Base-by-base conservation (phyloP, 306 rosid genomes). In the Psophocarpus tetragonolobus region DNA sequence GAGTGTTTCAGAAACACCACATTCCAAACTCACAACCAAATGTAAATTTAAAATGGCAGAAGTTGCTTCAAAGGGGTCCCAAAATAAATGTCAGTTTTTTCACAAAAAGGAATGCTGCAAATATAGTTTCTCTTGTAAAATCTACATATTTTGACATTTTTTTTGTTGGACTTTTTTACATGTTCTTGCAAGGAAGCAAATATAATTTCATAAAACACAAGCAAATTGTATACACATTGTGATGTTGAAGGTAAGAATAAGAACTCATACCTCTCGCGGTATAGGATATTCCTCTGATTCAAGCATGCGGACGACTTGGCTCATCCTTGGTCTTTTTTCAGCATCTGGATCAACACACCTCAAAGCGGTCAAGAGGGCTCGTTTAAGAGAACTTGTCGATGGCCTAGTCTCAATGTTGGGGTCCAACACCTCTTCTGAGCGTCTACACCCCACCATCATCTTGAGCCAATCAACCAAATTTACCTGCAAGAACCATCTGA, bases 271-370 rank as follows among this genome's bases (percentile, higher is more conserved):
- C 96, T 90, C 93, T 84, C 97, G 85, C 53, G 85, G 88, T 51
- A 92, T 83, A 29, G 97, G 96, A 86, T 92, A 88, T 82, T 92
- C 96, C 75, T 90, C 96, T 0, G 92, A 88, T 68, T 92, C 96
- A 71, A 92, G 96, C 97, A 92, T 90, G 74, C 96, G 92, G 56
- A 83, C 93, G 74, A 89, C 96, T 87, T 92, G 97, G 67, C 92
- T 75, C 97, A 92, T 92, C 83, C 78, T 87, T 27, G 97, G 97
- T 75, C 97, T 84, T 80, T 89, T 92, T 57, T 86, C 89, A 51
- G 90, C 75, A 77, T 92, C 91, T 8, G 96, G 96, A 87, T 92
- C 97, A 23, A 92, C 92, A 81, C 97, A 92, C 78, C 96, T 90
- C 88, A 92, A 71, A 71, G 97, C 93, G 76, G 96, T 92, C 80